phyloP scores from a whole-genome alignment of 2,329 filamentous ascomycete genomes.

The Chalaropsis ovoidea region DNA sequence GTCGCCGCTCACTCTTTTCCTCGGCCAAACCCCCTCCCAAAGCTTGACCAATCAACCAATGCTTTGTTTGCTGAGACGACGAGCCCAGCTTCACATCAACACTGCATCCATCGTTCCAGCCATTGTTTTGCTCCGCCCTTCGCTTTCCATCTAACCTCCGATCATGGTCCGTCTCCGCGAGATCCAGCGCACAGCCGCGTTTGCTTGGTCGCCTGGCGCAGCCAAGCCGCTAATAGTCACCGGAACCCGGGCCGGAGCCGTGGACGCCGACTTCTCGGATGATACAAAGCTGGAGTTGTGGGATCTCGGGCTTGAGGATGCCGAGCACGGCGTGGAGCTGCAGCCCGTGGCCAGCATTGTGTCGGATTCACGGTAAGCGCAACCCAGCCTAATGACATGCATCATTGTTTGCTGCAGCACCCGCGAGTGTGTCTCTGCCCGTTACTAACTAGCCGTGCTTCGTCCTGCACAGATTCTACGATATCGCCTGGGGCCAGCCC shows the following conservation, averaged over 20 bases:
- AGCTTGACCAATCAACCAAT: not conserved
- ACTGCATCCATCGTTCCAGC: not conserved
- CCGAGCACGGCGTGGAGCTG: constrained; percentile 67
- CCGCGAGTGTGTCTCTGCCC: not conserved
- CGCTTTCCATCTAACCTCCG: constrained; percentile 25
- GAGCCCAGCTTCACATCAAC: not conserved
- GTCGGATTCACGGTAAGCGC: constrained; percentile 72
- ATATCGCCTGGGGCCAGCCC: constrained; percentile 85
- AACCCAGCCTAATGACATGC: not conserved
- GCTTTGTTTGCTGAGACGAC: constrained; percentile 11
- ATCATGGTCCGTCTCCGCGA: constrained; percentile 92
- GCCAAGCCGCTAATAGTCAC: constrained; percentile 76
- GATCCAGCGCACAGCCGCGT: constrained; percentile 91
- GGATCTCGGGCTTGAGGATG: constrained; percentile 76
- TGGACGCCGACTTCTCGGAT: constrained; percentile 94
- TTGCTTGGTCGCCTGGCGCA: constrained; percentile 85
- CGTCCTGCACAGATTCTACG: constrained; percentile 63
- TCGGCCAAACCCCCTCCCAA: not conserved
- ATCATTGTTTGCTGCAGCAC: not conserved
- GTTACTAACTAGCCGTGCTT: not conserved
- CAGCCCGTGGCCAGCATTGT: constrained; percentile 73
- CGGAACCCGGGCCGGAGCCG: constrained; percentile 86
- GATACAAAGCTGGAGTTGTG: constrained; percentile 94
- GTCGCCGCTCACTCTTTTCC: constrained; percentile 4
- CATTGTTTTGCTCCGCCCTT: constrained; percentile 6